Evolutionary conservation across 768 basidiomycete species (phyloP), one percentile per base, ranked within the genome.

Genomic region (Russula vinacea): DNA sequence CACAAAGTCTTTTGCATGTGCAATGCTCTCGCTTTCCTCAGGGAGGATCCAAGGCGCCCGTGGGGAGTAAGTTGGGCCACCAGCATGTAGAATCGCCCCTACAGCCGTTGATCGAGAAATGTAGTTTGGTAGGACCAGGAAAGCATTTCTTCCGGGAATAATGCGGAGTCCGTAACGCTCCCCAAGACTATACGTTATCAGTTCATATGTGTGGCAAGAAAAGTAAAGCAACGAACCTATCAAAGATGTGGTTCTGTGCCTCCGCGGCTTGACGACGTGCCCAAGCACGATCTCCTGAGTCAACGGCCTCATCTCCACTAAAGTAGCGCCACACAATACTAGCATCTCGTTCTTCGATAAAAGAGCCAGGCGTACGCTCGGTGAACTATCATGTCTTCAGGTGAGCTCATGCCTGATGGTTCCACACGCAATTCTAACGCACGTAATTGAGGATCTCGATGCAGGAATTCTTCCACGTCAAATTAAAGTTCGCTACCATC

Each of bases 241-340:
- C 92, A 71, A 91, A 93, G 67, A 93, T 90, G 70, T 94, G 92
- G 74, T 94, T 94, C 75, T 94, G 92, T 24, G 92, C 92, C 72
- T 93, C 92, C 0, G 90, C 90, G 1, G 92, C 92, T 72, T 94
- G 92, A 24, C 92, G 78, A 37, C 88, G 81, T 0, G 91, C 92
- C 92, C 92, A 94, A 61, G 83, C 84, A 13, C 87, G 79, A 70
- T 90, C 89, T 24, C 58, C 55, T 0, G 84, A 73, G 45, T 74
- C 68, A 40, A 72, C 58, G 22, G 68, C 71, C 5, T 72, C 68
- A 16, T 74, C 70, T 1, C 74, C 86, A 0, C 85, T 88, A 87
- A 88, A 92, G 80, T 88, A 94, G 0, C 90, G 82, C 90, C 92
- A 94, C 4, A 92, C 83, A 65, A 94, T 77, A 11, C 89, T 92